Evolutionary conservation across 257 asterid genomes (phyloP).

Genomic region (Penstemon davidsonii): DNA sequence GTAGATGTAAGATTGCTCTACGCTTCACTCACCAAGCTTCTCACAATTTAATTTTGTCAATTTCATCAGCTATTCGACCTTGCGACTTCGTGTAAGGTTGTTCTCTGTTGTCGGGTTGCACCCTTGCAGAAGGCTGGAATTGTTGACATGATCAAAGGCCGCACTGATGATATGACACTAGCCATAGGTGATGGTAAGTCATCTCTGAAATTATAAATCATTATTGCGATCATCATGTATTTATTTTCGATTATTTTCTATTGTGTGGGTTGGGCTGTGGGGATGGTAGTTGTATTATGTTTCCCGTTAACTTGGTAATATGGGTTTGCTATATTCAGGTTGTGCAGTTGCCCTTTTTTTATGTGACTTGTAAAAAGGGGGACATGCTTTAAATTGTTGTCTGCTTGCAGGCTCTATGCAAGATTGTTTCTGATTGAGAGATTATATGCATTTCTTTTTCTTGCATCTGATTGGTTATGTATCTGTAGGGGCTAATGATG

Average conservation of each 20-base stretch:
- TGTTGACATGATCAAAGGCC: slow-evolving; percentile 85
- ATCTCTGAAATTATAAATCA: slow-evolving; percentile 21
- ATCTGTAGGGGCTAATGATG: slow-evolving; percentile 90
- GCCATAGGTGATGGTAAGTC: slow-evolving; percentile 98
- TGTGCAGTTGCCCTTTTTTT: slow-evolving; percentile 5
- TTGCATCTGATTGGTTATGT: slow-evolving; percentile 32
- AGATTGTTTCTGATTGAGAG: slow-evolving; percentile 9
- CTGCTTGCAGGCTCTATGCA: slow-evolving; percentile 12
- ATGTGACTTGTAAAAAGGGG: neutral
- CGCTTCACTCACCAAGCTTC: slow-evolving; percentile 26
- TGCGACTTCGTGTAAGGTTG: slow-evolving; percentile 85
- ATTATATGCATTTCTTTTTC: slow-evolving; percentile 21
- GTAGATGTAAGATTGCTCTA: slow-evolving; percentile 1
- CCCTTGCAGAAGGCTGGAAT: slow-evolving; percentile 99
- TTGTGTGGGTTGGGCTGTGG: slow-evolving; percentile 12
- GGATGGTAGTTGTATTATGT: slow-evolving; percentile 19
- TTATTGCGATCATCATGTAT: neutral
- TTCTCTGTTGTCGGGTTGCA: slow-evolving; percentile 96
- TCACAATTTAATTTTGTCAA: slow-evolving; percentile 34
- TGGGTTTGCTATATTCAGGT: slow-evolving; percentile 38
- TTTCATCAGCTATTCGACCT: slow-evolving; percentile 81
- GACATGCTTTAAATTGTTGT: slow-evolving; percentile 13
- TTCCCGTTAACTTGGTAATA: slow-evolving; percentile 36
- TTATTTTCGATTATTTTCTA: neutral
- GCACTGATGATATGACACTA: slow-evolving; percentile 95